Base-by-base conservation (phyloP, 371 early-diverging fungal genomes). In the Rhizopus stolonifer region DNA sequence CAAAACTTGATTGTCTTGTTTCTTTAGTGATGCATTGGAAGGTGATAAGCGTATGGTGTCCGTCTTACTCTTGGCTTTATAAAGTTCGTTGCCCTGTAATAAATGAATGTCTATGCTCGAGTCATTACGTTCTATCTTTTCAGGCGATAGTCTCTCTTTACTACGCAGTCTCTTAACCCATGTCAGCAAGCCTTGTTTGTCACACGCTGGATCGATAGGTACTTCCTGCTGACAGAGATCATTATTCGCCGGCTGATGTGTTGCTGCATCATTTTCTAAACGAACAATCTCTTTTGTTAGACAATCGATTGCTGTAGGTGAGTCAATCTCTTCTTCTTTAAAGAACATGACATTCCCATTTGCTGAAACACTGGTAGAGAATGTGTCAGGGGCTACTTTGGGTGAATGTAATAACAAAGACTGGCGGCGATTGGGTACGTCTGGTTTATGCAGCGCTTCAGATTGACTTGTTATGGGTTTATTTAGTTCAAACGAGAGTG, bases 1-100 rank as follows among this genome's bases (percentile, higher is more conserved):
- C 25, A 72, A 51, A 4, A 72, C 72, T 4, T 56, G 40, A 29
- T 72, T 72, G 10, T 52, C 54, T 17, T 49, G 49, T 25, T 47
- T 65, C 15, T 51, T 46, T 40, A 60, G 21, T 11, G 60, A 53
- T 10, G 38, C 33, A 21, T 17, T 49, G 5, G 60, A 60, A 2
- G 50, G 36, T 11, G 60, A 60, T 26, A 24, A 25, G 5, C 54
- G 48, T 15, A 59, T 22, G 3, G 49, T 31, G 1, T 44, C 31
- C 14, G 36, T 34, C n/a, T 32, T 19, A 19, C 8, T 18, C 5
- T 26, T 34, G 9, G 22, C 40, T 9, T 31, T 54, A 5, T 40
- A 14, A 13, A 21, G 14, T 13, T n/a, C n/a, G n/a, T n/a, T n/a
- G n/a, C n/a, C n/a, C n/a, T n/a, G n/a, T n/a, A n/a, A n/a, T n/a